Evolutionary conservation across 345 rosid species (phyloP).

Genomic region (Aquilaria yunnanensis): DNA sequence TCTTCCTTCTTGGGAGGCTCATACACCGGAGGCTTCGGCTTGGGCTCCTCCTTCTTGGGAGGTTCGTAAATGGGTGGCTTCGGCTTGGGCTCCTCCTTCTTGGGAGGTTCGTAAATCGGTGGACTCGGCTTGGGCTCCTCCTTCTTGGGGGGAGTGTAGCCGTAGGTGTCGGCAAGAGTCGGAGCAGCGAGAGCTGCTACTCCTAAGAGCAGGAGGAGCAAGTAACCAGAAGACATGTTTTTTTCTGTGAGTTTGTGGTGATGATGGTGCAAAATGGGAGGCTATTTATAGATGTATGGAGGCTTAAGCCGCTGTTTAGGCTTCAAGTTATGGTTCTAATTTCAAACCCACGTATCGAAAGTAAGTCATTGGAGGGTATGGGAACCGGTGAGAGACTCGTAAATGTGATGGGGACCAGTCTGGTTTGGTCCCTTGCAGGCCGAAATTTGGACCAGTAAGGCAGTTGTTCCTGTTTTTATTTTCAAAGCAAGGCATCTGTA

Average conservation of each 20-base stretch:
- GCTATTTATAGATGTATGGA: slow-evolving; percentile 12
- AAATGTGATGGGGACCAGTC: background rate
- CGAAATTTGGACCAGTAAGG: background rate
- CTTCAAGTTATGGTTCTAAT: background rate
- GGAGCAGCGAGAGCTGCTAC: slow-evolving; percentile 20
- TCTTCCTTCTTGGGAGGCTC: background rate
- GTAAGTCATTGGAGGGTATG: background rate
- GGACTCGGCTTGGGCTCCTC: slow-evolving; percentile 10
- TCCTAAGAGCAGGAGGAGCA: slow-evolving; percentile 20
- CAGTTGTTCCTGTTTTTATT: no score
- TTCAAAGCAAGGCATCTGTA: no score
- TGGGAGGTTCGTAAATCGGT: slow-evolving; percentile 10
- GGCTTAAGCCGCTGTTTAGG: background rate
- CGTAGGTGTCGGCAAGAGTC: slow-evolving; percentile 4
- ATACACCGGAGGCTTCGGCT: background rate
- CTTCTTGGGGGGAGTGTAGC: slow-evolving; percentile 4
- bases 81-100: background rate
- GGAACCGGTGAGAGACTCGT: background rate
- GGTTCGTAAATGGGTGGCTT: slow-evolving; percentile 4
- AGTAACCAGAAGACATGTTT: slow-evolving; percentile 19
- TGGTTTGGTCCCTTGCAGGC: slow-evolving; percentile 2
- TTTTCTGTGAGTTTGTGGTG: background rate
- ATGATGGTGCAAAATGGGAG: background rate
- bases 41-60: slow-evolving; percentile 2
- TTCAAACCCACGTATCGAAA: background rate